A percentile compares a stretch with the other conserved stretches of the same genome.
Evolutionary conservation across 1,284 basidiomycete genomes (phyloP).

Genomic region (Tylopilus orsonianus): DNA sequence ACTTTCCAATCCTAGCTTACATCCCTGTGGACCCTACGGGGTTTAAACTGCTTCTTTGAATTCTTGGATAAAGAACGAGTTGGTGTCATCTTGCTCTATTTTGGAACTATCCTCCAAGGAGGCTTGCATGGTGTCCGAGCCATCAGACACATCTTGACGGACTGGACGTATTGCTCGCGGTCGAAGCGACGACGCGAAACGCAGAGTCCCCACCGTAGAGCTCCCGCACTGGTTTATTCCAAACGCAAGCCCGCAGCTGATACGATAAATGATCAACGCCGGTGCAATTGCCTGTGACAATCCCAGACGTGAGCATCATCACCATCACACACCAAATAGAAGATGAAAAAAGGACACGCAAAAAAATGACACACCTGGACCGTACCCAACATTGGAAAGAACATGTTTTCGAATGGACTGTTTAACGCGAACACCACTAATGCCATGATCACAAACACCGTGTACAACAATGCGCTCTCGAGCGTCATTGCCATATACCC

Average conservation of each 20-base stretch:
- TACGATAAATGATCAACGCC: slow-evolving; percentile 24
- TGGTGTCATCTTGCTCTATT: slow-evolving; percentile 3
- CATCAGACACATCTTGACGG: background rate
- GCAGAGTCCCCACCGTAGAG: slow-evolving; percentile 3
- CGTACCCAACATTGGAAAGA: slow-evolving; percentile 21
- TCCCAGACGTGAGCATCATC: background rate
- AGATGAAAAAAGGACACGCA: background rate
- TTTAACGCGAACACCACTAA: slow-evolving; percentile 17
- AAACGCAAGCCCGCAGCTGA: slow-evolving; percentile 18
- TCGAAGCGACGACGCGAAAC: slow-evolving; percentile 4
- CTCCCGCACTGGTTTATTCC: slow-evolving; percentile 11
- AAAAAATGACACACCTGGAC: slow-evolving; percentile 17
- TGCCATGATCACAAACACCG: slow-evolving; percentile 11
- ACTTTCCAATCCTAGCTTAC: no score
- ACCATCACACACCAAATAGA: background rate
- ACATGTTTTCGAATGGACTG: slow-evolving; percentile 19
- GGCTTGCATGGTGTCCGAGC: slow-evolving; percentile 12
- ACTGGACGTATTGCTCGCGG: background rate
- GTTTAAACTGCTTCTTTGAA: slow-evolving; percentile 11
- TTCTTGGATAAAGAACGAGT: slow-evolving; percentile 17
- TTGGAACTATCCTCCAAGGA: background rate
- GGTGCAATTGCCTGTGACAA: slow-evolving; percentile 15
- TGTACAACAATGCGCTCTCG: slow-evolving; percentile 26
- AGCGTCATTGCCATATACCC: slow-evolving; percentile 27
- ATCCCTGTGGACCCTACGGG: no score